phyloP scores from a whole-genome alignment of 495 filamentous ascomycete genomes.

The Tuber indicum region DNA sequence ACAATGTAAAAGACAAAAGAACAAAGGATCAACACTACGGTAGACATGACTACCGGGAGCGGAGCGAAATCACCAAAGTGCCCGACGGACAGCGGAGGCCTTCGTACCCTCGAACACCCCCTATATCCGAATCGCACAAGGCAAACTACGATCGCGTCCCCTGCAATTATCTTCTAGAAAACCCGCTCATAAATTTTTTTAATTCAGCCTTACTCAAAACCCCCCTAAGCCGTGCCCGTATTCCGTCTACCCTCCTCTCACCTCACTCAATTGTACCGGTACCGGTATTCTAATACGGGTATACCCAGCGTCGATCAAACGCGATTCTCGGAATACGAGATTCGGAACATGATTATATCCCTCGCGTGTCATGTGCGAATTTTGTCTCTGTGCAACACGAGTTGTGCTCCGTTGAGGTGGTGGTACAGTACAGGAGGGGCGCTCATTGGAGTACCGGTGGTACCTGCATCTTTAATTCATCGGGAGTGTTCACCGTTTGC shows the following conservation, averaged over 20 bases:
- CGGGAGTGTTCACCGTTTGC: not conserved
- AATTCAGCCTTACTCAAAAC: not conserved
- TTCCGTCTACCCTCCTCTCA: not conserved
- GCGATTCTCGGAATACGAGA: not conserved
- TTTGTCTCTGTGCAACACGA: not conserved
- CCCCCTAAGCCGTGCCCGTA: not conserved
- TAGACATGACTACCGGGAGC: not conserved
- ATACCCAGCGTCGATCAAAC: not conserved
- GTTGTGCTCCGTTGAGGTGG: not conserved
- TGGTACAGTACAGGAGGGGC: not conserved
- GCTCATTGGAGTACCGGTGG: not conserved
- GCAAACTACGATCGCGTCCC: not conserved
- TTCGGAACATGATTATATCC: not conserved
- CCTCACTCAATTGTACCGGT: not conserved
- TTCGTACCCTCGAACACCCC: not conserved
- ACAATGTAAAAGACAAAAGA: not conserved
- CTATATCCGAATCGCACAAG: not conserved
- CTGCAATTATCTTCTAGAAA: not conserved
- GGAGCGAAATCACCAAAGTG: not conserved
- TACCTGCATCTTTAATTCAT: not conserved
- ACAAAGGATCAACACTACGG: not conserved
- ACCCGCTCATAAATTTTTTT: not conserved
- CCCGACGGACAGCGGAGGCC: not conserved
- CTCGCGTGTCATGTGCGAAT: not conserved
- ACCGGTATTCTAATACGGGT: not conserved